phyloP scores from a whole-genome alignment of 345 rosid genomes.

The Triadica sebifera region DNA sequence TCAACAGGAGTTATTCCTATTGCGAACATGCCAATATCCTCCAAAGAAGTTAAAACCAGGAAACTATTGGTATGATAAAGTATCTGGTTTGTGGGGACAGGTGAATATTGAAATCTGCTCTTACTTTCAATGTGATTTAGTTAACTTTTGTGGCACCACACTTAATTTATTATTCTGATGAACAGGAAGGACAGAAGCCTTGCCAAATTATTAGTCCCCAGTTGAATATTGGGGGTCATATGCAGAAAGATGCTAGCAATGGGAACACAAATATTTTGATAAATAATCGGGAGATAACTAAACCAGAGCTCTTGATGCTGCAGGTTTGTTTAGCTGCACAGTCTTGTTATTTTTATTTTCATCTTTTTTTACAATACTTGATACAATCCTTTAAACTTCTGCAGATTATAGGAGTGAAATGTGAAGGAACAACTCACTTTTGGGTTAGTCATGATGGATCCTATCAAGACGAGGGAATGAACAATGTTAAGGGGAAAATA shows the following conservation, averaged over 20 bases:
- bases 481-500: constrained; percentile 38
- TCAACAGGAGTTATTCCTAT: constrained; percentile 39
- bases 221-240: constrained; percentile 50
- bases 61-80: constrained; percentile 79
- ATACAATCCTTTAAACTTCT: constrained; percentile 21
- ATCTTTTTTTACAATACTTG: constrained; percentile 6
- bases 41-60: constrained; percentile 81
- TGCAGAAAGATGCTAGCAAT: constrained; percentile 54
- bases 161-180: constrained; percentile 22
- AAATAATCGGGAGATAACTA: constrained; percentile 69
- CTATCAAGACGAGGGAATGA: constrained; percentile 80
- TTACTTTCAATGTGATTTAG: not conserved
- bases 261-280: constrained; percentile 62
- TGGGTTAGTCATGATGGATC: constrained; percentile 69
- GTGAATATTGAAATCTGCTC: constrained; percentile 37
- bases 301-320: constrained; percentile 58
- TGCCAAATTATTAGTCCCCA: constrained; percentile 64
- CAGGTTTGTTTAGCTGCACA: constrained; percentile 44
- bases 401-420: constrained; percentile 63
- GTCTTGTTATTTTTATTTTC: not conserved
- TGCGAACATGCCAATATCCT: constrained; percentile 65
- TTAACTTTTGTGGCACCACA: constrained; percentile 24
- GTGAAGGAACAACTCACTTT: constrained; percentile 65
- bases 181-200: constrained; percentile 78
- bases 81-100: constrained; percentile 91